Evolutionary conservation across 768 basidiomycete species (phyloP), one percentile per base, ranked within the genome.

Genomic region (Suillus brevipes): DNA sequence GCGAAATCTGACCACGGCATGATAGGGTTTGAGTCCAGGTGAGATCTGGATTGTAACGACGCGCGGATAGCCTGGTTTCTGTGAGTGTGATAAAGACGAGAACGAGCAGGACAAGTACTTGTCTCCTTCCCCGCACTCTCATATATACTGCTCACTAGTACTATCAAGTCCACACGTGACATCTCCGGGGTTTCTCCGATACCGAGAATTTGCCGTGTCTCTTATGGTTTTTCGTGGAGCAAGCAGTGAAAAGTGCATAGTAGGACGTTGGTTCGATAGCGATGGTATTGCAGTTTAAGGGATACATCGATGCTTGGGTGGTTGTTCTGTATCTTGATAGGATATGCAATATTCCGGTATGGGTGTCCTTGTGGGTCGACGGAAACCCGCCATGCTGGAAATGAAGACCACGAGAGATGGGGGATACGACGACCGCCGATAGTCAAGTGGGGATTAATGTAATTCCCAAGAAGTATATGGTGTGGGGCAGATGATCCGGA

Each of bases 1-100:
- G 87, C 85, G 69, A 92, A 90, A 71, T 89, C 86, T 36, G 90
- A 90, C 10, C 86, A 85, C 2, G 85, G 71, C 90, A 91, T 92
- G 28, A 28, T 6, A 12, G 9, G 16, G 34, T 52, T 62, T 12
- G 36, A 43, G 50, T 34, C 12, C 16, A 31, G 18, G 18, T 38
- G 12, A n/a, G 2, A 10, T 60, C 18, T 64, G 6, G n/a, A 25
- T 20, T 16, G 28, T 42, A 6, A 53, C 25, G n/a, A 25, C 8
- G 47, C 25, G 18, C 40, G 31, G 28, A n/a, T 47, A 42, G 57
- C 40, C 14, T 61, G 13, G 25, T 34, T 64, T 28, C 45, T 42
- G 23, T 38, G 18, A 42, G 61, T 34, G 63, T 42, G 66, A 23
- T 36, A 62, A 59, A 69, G 55, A 65, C 60, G 62, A 67, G 43